phyloP scores from a whole-genome alignment of 78 protist genomes.

The Abeoforma whisleri region DNA sequence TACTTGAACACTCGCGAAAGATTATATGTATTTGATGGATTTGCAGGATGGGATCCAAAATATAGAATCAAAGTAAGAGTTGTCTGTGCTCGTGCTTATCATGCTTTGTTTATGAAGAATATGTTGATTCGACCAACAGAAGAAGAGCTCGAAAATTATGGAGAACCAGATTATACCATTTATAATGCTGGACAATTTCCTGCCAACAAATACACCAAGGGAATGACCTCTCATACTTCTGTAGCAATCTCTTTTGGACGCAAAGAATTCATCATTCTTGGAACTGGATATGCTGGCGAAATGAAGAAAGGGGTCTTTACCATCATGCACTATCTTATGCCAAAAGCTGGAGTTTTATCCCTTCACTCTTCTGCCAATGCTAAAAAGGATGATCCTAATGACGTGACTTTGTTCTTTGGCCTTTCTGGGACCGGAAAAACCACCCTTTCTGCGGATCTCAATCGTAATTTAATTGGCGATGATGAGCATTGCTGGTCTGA shows the following conservation, averaged over 20 bases:
- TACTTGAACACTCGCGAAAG: slow-evolving; percentile 72
- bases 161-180: slow-evolving; percentile 77
- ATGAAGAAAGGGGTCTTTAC: slow-evolving; percentile 93
- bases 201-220: slow-evolving; percentile 68
- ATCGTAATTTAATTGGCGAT: slow-evolving; percentile 84
- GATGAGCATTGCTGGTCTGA: slow-evolving; percentile 94
- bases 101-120: slow-evolving; percentile 82
- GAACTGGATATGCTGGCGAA: slow-evolving; percentile 91
- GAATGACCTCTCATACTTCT: slow-evolving; percentile 66
- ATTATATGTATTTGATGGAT: slow-evolving; percentile 77
- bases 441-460: slow-evolving; percentile 82
- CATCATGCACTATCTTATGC: slow-evolving; percentile 79
- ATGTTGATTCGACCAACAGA: slow-evolving; percentile 81
- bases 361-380: slow-evolving; percentile 77
- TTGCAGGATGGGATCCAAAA: slow-evolving; percentile 74
- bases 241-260: slow-evolving; percentile 63
- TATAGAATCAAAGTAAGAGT: slow-evolving; percentile 76
- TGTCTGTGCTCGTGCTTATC: slow-evolving; percentile 74
- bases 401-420: slow-evolving; percentile 81
- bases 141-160: slow-evolving; percentile 59
- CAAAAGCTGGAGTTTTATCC: slow-evolving; percentile 73
- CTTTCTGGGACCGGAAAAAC: slow-evolving; percentile 94
- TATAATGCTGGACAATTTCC: slow-evolving; percentile 85
- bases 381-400: slow-evolving; percentile 40
- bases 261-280: slow-evolving; percentile 76